These are phyloP conservation scores for Neofusicoccum umdonicola DNA, from an alignment of 2,329 filamentous ascomycete species.

Conservation along the genomic window DNA sequence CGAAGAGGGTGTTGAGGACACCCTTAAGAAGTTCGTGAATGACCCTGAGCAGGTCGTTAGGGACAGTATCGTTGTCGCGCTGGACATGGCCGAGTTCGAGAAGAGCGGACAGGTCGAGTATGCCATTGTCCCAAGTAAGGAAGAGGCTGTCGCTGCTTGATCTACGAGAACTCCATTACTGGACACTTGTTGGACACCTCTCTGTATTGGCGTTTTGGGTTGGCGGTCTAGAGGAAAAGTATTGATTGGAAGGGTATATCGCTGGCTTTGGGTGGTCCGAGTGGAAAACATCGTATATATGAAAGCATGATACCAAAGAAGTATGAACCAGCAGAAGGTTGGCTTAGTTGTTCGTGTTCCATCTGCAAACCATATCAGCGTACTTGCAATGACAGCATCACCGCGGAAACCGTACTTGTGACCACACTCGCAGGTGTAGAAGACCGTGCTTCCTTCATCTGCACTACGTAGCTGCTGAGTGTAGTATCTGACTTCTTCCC, in stretches of 20 bases:
- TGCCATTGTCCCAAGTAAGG: constrained; percentile 69
- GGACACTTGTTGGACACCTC: neutral
- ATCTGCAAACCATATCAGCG: constrained; percentile 29
- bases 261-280: neutral
- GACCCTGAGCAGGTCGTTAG: constrained; percentile 91
- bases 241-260: constrained; percentile 4
- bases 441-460: constrained; percentile 91
- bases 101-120: constrained; percentile 86
- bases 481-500: constrained; percentile 79
- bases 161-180: neutral
- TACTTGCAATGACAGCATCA: constrained; percentile 3
- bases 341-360: constrained; percentile 61
- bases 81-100: constrained; percentile 98
- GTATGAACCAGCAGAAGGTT: constrained; percentile 15
- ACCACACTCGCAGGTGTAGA: constrained; percentile 85
- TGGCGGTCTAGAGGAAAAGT: constrained; percentile 15
- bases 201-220: constrained; percentile 14
- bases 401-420: constrained; percentile 61
- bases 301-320: constrained; percentile 13
- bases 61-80: constrained; percentile 89
- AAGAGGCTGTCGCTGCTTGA: constrained; percentile 27
- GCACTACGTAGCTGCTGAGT: constrained; percentile 85
- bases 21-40: constrained; percentile 76
- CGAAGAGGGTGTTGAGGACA: constrained; percentile 87
- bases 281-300: constrained; percentile 8